phyloP scores from a whole-genome alignment of 805 yeast species.

The Saccharomycopsis sp. region DNA sequence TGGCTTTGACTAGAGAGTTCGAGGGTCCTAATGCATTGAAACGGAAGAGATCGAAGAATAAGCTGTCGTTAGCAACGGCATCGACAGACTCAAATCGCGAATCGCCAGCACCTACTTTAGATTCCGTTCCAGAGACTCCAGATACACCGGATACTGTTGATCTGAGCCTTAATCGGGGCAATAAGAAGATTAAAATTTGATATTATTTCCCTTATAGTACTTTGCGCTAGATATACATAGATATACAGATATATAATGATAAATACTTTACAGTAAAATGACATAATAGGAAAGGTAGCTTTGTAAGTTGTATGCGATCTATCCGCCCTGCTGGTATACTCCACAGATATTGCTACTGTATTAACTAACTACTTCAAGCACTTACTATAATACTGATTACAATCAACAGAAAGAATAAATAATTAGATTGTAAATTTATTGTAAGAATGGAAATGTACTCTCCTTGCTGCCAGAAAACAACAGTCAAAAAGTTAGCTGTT shows the following conservation, averaged over 20 bases:
- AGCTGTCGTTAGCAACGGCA: neutral
- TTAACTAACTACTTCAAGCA: no score
- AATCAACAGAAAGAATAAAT: neutral
- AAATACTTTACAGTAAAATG: neutral
- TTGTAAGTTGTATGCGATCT: no score
- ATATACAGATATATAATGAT: neutral
- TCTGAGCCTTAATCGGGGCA: neutral
- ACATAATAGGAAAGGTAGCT: no score
- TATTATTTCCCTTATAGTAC: no score
- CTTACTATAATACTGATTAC: no score
- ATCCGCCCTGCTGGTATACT: no score
- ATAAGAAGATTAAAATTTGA: neutral
- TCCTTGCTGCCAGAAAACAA: no score
- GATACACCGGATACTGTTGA: neutral
- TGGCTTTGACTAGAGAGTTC: constrained; percentile 63
- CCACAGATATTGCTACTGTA: no score
- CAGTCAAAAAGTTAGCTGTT: no score
- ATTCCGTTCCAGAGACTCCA: neutral
- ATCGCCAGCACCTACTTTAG: neutral
- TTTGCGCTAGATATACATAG: no score
- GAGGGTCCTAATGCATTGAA: constrained; percentile 55
- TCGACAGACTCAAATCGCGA: neutral
- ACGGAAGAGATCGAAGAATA: constrained; percentile 32
- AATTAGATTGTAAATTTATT: neutral
- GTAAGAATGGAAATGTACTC: neutral